A percentile compares a stretch with the other conserved stretches of the same genome.
phyloP scores from a whole-genome alignment of 768 basidiomycete genomes.

The Auricularia sp. region DNA sequence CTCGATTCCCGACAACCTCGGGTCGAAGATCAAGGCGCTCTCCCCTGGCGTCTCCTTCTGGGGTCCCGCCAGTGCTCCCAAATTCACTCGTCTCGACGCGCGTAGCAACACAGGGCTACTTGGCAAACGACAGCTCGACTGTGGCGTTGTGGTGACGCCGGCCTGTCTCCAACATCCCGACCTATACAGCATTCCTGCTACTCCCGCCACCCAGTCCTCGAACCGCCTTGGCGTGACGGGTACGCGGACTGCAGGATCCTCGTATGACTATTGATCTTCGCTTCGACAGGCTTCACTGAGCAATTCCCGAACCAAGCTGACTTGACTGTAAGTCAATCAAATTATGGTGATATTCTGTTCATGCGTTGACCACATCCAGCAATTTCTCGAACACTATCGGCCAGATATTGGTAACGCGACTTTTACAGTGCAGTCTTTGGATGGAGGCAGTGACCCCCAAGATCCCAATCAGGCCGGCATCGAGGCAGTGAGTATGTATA shows the following conservation, averaged over 20 bases:
- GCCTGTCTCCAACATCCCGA: background rate
- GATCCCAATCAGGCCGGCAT: slow-evolving; percentile 14
- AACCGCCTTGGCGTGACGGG: slow-evolving; percentile 21
- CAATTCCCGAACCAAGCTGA: background rate
- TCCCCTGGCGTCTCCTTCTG: background rate
- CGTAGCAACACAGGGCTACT: background rate
- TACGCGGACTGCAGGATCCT: background rate
- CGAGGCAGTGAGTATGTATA: slow-evolving; percentile 16
- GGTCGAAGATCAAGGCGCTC: slow-evolving; percentile 19
- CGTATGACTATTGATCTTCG: background rate
- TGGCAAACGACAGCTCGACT: background rate
- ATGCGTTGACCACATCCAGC: slow-evolving; percentile 7
- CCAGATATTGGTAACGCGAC: slow-evolving; percentile 15
- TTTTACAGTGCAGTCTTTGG: slow-evolving; percentile 17
- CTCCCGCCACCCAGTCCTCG: slow-evolving; percentile 19
- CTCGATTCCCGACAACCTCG: slow-evolving; percentile 25
- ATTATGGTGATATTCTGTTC: background rate
- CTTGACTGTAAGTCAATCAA: background rate
- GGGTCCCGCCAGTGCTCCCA: too few species aligned
- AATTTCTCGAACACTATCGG: slow-evolving; percentile 16
- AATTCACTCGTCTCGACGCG: background rate
- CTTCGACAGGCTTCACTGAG: background rate
- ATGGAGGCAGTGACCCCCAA: slow-evolving; percentile 21
- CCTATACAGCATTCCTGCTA: slow-evolving; percentile 1
- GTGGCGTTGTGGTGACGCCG: background rate